A percentile compares a stretch with the other conserved stretches of the same genome.
Evolutionary conservation across 2,329 filamentous ascomycete genomes (phyloP).

Genomic region (Fusarium verticillioides): DNA sequence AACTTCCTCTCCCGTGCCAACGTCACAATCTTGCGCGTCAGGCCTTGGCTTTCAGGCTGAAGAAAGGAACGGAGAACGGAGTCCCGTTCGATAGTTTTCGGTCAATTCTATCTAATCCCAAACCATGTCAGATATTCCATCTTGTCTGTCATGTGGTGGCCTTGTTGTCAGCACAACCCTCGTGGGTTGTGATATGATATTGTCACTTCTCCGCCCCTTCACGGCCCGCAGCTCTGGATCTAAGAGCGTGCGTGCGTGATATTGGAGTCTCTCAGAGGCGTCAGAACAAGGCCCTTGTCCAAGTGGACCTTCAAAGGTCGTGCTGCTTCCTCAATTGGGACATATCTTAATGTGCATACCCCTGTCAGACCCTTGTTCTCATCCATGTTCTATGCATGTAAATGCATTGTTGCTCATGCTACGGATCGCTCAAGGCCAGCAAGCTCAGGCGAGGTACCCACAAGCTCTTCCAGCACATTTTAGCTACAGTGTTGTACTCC

Average conservation of each 20-base stretch:
- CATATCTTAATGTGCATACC: constrained; percentile 28
- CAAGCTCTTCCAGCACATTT: constrained; percentile 34
- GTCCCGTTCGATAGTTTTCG: constrained; percentile 15
- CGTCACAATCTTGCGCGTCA: constrained; percentile 25
- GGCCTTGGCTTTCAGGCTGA: constrained; percentile 27
- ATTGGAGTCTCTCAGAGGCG: constrained; percentile 16
- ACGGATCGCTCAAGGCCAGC: constrained; percentile 20
- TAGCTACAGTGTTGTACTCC: constrained; percentile 34
- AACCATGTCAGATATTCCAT: constrained; percentile 29
- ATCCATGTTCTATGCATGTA: constrained; percentile 37
- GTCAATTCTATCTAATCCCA: constrained; percentile 7
- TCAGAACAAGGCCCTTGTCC: constrained; percentile 23
- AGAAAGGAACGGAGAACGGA: constrained; percentile 1
- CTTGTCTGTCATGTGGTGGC: constrained; percentile 6
- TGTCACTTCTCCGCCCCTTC: constrained; percentile 34
- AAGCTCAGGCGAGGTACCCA: constrained; percentile 35
- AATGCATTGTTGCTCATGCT: constrained; percentile 41
- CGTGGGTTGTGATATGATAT: constrained; percentile 24
- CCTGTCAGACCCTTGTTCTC: constrained; percentile 25
- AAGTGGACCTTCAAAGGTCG: constrained; percentile 28
- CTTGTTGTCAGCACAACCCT: constrained; percentile 25
- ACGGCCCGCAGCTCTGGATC: constrained; percentile 15
- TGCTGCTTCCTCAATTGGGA: constrained; percentile 38
- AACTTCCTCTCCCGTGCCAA: constrained; percentile 12
- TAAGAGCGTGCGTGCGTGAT: constrained; percentile 8